phyloP scores from a whole-genome alignment of 2,329 filamentous ascomycete genomes.

The Teratosphaeria zuluensis region DNA sequence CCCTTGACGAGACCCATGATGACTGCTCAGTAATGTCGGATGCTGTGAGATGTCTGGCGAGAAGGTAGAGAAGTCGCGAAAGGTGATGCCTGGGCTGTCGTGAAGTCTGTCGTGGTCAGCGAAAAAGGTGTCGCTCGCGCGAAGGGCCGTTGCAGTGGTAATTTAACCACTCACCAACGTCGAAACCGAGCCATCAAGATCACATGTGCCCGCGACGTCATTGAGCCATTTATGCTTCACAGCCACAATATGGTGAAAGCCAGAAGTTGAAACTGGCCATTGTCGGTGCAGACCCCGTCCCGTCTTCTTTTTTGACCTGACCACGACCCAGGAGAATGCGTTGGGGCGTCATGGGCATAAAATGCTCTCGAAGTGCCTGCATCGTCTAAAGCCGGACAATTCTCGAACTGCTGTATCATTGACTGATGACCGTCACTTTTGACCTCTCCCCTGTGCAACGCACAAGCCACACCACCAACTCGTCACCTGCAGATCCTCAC shows the following conservation, averaged over 20 bases:
- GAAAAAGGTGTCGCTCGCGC: background rate
- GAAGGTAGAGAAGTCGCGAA: background rate
- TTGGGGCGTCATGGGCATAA: too few species aligned
- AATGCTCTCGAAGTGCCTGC: too few species aligned
- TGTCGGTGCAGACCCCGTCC: background rate
- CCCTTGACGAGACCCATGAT: constrained; percentile 35
- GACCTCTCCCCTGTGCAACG: background rate
- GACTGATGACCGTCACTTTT: background rate
- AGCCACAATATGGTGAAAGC: background rate
- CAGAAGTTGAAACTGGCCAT: background rate
- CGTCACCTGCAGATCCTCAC: background rate
- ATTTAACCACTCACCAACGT: background rate
- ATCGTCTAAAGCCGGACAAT: too few species aligned
- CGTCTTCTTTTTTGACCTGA: background rate
- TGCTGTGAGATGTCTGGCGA: background rate
- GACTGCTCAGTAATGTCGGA: background rate
- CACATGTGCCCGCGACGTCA: background rate
- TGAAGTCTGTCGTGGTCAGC: background rate
- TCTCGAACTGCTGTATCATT: too few species aligned
- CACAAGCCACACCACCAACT: background rate
- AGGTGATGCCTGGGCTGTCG: background rate
- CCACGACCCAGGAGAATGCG: background rate
- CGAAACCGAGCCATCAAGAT: background rate
- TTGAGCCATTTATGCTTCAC: background rate
- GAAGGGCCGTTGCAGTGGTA: background rate